These are phyloP conservation scores for Aegilops sharonensis DNA, from an alignment of 176 grass and related monocot genomes.

Conservation along the genomic window DNA sequence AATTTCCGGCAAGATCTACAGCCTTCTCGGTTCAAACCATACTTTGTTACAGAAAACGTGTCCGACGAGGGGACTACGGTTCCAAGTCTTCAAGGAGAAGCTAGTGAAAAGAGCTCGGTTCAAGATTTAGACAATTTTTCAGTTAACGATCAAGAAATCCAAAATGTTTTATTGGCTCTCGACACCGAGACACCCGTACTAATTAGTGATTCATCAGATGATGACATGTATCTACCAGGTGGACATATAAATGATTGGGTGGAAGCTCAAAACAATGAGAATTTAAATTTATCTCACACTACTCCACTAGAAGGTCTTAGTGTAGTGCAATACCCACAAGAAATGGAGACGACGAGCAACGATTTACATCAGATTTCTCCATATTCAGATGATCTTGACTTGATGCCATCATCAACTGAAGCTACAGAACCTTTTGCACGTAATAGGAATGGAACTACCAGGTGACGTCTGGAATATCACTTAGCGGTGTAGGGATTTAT, in stretches of 20 bases:
- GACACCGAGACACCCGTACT: slow-evolving; percentile 27
- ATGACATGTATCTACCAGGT: slow-evolving; percentile 38
- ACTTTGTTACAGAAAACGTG: slow-evolving; percentile 47
- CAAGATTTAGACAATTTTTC: slow-evolving; percentile 44
- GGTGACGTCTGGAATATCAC: slow-evolving; percentile 1
- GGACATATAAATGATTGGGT: slow-evolving; percentile 34
- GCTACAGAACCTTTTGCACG: slow-evolving; percentile 27
- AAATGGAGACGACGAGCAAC: slow-evolving; percentile 35
- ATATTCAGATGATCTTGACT: slow-evolving; percentile 40
- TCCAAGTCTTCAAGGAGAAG: slow-evolving; percentile 29
- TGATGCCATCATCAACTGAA: slow-evolving; percentile 32
- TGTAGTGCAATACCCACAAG: slow-evolving; percentile 31
- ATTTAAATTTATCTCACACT: neutral
- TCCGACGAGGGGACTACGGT: slow-evolving; percentile 16
- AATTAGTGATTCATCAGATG: slow-evolving; percentile 50
- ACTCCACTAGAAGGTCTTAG: neutral
- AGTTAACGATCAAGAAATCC: slow-evolving; percentile 42
- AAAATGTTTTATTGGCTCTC: neutral
- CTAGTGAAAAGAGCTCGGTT: slow-evolving; percentile 40
- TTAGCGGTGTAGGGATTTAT: neutral
- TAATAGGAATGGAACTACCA: slow-evolving; percentile 30
- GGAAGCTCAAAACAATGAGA: slow-evolving; percentile 21
- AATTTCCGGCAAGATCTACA: slow-evolving; percentile 39
- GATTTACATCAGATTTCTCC: slow-evolving; percentile 28
- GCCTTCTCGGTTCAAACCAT: slow-evolving; percentile 46